phyloP scores from a whole-genome alignment of 2,329 filamentous ascomycete genomes.

The Penicillium sp. region DNA sequence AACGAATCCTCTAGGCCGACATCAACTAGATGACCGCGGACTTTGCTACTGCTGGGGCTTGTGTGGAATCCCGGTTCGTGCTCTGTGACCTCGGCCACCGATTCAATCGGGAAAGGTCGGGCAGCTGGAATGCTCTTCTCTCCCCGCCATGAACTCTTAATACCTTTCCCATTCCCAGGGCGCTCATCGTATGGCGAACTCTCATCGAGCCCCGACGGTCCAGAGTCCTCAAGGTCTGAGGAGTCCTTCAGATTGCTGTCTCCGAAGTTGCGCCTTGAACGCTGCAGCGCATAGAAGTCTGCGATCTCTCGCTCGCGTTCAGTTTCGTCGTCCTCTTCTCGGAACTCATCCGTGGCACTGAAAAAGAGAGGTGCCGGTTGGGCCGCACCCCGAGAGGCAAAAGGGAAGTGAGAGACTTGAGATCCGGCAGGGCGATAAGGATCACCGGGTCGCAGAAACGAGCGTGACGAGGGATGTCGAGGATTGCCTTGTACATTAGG shows the following conservation, averaged over 20 bases:
- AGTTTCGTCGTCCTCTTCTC: slow-evolving; percentile 89
- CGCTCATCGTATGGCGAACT: slow-evolving; percentile 40
- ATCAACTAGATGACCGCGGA: slow-evolving; percentile 74
- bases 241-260: slow-evolving; percentile 82
- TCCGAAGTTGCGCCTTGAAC: slow-evolving; percentile 84
- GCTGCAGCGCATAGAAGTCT: slow-evolving; percentile 90
- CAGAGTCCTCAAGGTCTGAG: slow-evolving; percentile 74
- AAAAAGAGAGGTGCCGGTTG: slow-evolving; percentile 93
- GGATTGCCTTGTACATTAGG: slow-evolving; percentile 48
- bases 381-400: slow-evolving; percentile 72
- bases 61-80: slow-evolving; percentile 31
- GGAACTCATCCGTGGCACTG: slow-evolving; percentile 84
- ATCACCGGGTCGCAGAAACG: slow-evolving; percentile 62
- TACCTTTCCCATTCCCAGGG: slow-evolving; percentile 50
- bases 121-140: slow-evolving; percentile 45
- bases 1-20: slow-evolving; percentile 74
- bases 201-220: slow-evolving; percentile 56
- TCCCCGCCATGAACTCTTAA: slow-evolving; percentile 59
- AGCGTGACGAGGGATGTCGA: slow-evolving; percentile 51
- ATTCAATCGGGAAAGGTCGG: slow-evolving; percentile 38
- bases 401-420: slow-evolving; percentile 73
- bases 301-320: slow-evolving; percentile 88
- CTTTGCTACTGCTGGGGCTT: slow-evolving; percentile 52
- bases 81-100: slow-evolving; percentile 38
- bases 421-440: slow-evolving; percentile 76